Evolutionary conservation across 176 grass and related monocot species (phyloP), one percentile per base, ranked within the genome.

Genomic region (Microstegium vimineum): DNA sequence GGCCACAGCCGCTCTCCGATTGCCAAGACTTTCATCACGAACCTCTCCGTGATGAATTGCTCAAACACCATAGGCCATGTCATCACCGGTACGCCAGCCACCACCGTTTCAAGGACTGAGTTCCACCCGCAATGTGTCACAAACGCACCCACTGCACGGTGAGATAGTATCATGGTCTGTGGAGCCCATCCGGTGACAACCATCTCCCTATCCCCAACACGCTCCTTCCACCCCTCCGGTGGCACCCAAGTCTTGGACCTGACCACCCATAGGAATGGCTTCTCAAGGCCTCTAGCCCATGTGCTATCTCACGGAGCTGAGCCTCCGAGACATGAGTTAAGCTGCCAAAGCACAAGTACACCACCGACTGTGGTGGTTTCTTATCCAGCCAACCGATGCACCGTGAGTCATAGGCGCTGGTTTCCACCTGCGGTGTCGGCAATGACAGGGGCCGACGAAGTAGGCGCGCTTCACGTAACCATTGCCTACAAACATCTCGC

Each of bases 11-110:
- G 33, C 17, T 34, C 73, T 8, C 79, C 73, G 1, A 83, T 63
- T 0, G 0, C 13, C 0, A 83, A 28, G 6, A 91, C 84, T 0
- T 87, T 25, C 0, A 59, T 86, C 15, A 84, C 14, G 0, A 85
- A 26, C 77, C 76, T 71, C 35, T 87, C 71, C 4, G n/a, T 71
- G 63, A 91, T 76, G 76, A 84, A 91, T 17, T 87, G 76, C 3
- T 85, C 89, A 11, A 70, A 41, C 66, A 66, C 68, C 42, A 91
- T 66, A 0, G 89, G 86, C 92, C 87, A 92, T 2, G 90, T 92
- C 20, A 92, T 73, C 76, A 89, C 56, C 6, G 87, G 73, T 32
- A 77, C 57, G 3, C 84, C 90, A 1, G 87, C 80, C 25, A 54
- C 15, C 1, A 63, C 32, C 2, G 73, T 80, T 69, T 91, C 89